These are phyloP conservation scores for Sporothrix pallida DNA, from an alignment of 2,329 filamentous ascomycete genomes.

Conservation along the genomic window DNA sequence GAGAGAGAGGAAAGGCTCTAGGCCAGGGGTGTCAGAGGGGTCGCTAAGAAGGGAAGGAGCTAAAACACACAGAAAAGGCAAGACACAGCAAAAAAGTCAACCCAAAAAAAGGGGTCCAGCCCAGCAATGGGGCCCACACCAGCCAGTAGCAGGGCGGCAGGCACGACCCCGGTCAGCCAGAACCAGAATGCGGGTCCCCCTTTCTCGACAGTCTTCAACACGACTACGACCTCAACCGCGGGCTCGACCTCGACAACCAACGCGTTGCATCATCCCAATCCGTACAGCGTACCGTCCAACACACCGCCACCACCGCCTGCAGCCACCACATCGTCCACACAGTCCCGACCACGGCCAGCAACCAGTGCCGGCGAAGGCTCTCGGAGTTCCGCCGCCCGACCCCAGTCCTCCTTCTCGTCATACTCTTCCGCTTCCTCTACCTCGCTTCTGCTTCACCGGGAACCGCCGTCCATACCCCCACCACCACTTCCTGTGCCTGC, in stretches of 20 bases:
- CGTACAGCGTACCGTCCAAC: slow-evolving; percentile 35
- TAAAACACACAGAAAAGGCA: not conserved
- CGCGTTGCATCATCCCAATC: not conserved
- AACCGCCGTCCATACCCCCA: slow-evolving; percentile 32
- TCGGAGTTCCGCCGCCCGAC: not conserved
- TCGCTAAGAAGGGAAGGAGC: slow-evolving; percentile 24
- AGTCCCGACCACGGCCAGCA: slow-evolving; percentile 44
- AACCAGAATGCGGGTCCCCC: slow-evolving; percentile 41
- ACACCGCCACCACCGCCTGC: not conserved
- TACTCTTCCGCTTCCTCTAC: slow-evolving; percentile 20
- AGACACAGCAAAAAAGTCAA: not conserved
- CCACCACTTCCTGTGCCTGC: slow-evolving; percentile 37
- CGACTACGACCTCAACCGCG: slow-evolving; percentile 37
- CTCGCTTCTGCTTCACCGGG: not conserved
- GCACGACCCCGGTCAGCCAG: slow-evolving; percentile 39
- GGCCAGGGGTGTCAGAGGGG: slow-evolving; percentile 10
- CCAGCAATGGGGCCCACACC: not conserved
- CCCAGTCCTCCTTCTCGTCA: not conserved
- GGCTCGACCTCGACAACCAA: not conserved
- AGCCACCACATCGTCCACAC: not conserved
- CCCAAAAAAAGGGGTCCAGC: slow-evolving; percentile 8
- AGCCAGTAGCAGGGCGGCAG: slow-evolving; percentile 8
- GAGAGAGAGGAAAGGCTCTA: not conserved
- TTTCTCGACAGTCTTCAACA: slow-evolving; percentile 41
- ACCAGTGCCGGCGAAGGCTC: slow-evolving; percentile 46